Evolutionary conservation across 2,329 filamentous ascomycete genomes (phyloP).

Genomic region (Talaromyces amestolkiae): DNA sequence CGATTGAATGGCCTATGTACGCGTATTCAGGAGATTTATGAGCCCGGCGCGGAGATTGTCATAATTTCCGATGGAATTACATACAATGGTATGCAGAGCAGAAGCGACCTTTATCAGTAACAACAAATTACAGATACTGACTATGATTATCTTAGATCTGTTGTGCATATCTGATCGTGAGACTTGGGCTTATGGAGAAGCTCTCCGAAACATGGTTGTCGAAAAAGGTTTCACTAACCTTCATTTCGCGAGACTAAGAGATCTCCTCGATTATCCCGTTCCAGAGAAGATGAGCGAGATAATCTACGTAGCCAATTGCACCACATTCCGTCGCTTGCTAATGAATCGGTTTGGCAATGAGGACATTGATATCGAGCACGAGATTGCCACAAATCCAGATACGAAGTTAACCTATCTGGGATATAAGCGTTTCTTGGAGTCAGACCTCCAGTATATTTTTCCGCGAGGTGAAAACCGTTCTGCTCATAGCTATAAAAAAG

Average conservation of each 20-base stretch:
- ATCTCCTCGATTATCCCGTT: slow-evolving; percentile 6
- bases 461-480: slow-evolving; percentile 6
- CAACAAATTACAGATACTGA: background rate
- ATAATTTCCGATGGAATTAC: slow-evolving; percentile 58
- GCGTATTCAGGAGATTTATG: slow-evolving; percentile 49
- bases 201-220: slow-evolving; percentile 41
- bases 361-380: slow-evolving; percentile 45
- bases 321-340: slow-evolving; percentile 13
- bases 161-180: slow-evolving; percentile 49
- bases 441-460: slow-evolving; percentile 41
- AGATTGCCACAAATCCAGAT: slow-evolving; percentile 49
- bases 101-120: background rate
- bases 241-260: slow-evolving; percentile 49
- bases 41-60: slow-evolving; percentile 49
- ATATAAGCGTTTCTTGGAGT: slow-evolving; percentile 55
- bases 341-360: slow-evolving; percentile 19
- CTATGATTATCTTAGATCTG: slow-evolving; percentile 41
- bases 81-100: slow-evolving; percentile 50
- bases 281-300: slow-evolving; percentile 11
- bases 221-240: slow-evolving; percentile 46
- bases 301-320: slow-evolving; percentile 16
- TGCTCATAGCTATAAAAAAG: slow-evolving; percentile 36
- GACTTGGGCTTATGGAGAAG: slow-evolving; percentile 54
- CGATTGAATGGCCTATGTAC: slow-evolving; percentile 52
- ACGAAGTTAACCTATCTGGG: slow-evolving; percentile 54